Evolutionary conservation across 2,329 filamentous ascomycete species (phyloP), one percentile per base, ranked within the genome.

Genomic region (Diaporthe caulivora): DNA sequence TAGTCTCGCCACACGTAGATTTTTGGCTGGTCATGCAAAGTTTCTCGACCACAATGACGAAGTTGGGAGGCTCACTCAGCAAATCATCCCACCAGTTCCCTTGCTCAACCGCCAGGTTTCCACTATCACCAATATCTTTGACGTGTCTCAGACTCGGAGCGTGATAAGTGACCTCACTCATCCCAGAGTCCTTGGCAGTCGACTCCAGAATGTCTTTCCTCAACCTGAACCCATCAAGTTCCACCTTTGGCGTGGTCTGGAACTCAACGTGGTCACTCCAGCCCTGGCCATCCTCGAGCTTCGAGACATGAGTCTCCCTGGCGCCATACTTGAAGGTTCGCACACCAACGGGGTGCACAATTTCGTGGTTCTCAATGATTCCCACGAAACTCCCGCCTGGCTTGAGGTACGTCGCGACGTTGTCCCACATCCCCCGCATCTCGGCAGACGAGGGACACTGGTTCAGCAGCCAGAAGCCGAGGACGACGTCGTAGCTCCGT

Each of bases 391-490:
- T 37, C 2, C 62, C 62, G 0, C 62, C 62, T 1, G 62, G 44
- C 31, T 51, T 65, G n/a, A 65, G 62, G 44, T 51, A 51, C 0
- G 6, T 26, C 9, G 62, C 44, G 13, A 65, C 21, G 15, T 67
- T 67, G 9, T 31, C 31, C 62, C 62, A 67, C 62, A 67, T 67
- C 15, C 62, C 62, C 3, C 62, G 15, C 44, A 67, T 37, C 47
- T 67, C 62, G 13, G 15, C 47, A 4, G 31, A 37, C 1, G 62
- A 53, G 2, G 62, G 62, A 31, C 62, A 53, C 31, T 67, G 47
- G 15, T 53, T 53, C 44, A 67, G 5, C n/a, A 67, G 62, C 62
- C 62, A 67, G 31, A 67, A 18, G 15, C 62, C 62, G 5, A 67
- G 62, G 31, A 67, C 62, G n/a, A 67, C 62, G 8, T 67, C 62